Conservation (phyloP, 2,329 filamentous ascomycete species). For the Mollisia scopiformis region DNA sequence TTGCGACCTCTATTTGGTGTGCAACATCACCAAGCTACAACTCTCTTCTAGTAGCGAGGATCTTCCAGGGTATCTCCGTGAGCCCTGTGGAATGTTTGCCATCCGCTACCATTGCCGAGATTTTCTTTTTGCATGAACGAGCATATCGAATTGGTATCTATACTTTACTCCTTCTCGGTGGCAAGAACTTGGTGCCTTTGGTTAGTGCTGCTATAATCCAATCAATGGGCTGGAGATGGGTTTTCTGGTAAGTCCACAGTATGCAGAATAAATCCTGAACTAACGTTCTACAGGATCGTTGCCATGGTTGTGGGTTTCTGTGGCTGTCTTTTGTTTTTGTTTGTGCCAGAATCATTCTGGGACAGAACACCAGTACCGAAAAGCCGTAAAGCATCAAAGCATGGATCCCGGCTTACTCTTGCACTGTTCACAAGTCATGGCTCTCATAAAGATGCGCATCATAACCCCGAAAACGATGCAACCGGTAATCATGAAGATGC, state of each 20-base stretch:
- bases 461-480: neutral
- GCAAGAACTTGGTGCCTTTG: conserved; percentile 88
- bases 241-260: conserved; percentile 68
- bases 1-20: conserved; percentile 80
- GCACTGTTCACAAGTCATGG: conserved; percentile 16
- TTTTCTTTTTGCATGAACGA: conserved; percentile 93
- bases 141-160: conserved; percentile 94
- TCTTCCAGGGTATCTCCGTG: conserved; percentile 86
- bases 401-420: conserved; percentile 17
- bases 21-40: conserved; percentile 79
- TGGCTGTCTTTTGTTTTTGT: conserved; percentile 77
- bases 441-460: neutral
- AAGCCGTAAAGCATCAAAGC: conserved; percentile 17
- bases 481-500: neutral
- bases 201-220: conserved; percentile 86
- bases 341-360: conserved; percentile 96
- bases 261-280: neutral
- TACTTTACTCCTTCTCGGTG: conserved; percentile 82
- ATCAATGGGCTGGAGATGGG: conserved; percentile 82
- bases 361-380: conserved; percentile 70
- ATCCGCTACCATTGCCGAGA: conserved; percentile 92
- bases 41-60: conserved; percentile 78
- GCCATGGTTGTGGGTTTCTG: conserved; percentile 77
- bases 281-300: conserved; percentile 64
- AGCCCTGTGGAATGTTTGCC: conserved; percentile 92